A percentile compares a stretch with the other conserved stretches of the same genome.
phyloP scores from a whole-genome alignment of 2,329 filamentous ascomycete species.

The Claviceps fusiformis region DNA sequence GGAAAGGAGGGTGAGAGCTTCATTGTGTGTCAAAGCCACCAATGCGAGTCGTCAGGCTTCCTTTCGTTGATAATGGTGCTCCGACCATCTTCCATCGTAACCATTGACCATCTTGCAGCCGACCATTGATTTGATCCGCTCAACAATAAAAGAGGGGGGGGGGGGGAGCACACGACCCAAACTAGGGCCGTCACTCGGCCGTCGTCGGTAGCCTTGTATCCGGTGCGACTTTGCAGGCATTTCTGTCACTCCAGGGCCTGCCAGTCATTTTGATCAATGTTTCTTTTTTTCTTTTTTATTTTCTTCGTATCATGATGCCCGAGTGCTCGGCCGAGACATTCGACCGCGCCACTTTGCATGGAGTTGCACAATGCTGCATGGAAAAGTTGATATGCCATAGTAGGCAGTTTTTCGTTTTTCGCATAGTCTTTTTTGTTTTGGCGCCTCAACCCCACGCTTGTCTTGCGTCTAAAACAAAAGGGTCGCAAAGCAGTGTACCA shows the following conservation, averaged over 20 bases:
- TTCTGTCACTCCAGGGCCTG: background rate
- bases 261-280: background rate
- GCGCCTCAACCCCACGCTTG: background rate
- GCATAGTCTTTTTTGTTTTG: background rate
- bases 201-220: background rate
- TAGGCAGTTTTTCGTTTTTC: background rate
- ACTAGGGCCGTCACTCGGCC: background rate
- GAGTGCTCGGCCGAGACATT: conserved; percentile 1
- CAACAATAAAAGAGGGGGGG: background rate
- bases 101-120: background rate
- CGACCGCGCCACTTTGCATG: background rate
- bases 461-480: background rate
- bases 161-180: background rate
- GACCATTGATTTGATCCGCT: background rate
- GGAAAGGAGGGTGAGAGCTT: background rate
- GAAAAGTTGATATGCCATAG: background rate
- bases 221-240: conserved; percentile 1
- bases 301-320: background rate
- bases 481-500: background rate
- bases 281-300: background rate
- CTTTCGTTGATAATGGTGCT: background rate
- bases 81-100: background rate
- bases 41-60: conserved; percentile 1
- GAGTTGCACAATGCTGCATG: background rate
- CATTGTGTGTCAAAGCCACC: conserved; percentile 3